Evolutionary conservation across 176 grass and related monocot species (phyloP).

Genomic region (Dendrocalamus sinicus): DNA sequence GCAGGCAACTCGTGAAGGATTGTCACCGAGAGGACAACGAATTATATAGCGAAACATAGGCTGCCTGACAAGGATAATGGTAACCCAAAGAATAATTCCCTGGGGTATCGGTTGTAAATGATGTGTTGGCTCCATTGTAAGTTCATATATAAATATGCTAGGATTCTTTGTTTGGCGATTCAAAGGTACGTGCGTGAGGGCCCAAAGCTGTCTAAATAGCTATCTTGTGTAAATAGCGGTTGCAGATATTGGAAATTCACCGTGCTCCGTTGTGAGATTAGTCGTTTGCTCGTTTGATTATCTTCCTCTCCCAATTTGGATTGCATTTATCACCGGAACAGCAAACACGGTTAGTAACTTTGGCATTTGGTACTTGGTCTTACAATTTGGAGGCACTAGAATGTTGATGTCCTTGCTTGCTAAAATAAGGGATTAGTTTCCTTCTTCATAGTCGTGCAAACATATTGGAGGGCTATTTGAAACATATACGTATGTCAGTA

Average conservation of each 20-base stretch:
- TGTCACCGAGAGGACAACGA: background rate
- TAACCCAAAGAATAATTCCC: constrained; percentile 43
- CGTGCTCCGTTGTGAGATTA: constrained; percentile 23
- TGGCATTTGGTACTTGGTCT: background rate
- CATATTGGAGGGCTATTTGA: background rate
- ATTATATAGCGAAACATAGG: constrained; percentile 36
- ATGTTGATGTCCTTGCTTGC: background rate
- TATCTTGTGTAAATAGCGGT: constrained; percentile 57
- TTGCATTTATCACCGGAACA: constrained; percentile 3
- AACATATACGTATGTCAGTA: background rate
- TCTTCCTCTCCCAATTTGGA: background rate
- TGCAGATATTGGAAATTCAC: constrained; percentile 47
- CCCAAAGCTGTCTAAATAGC: constrained; percentile 33
- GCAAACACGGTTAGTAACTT: background rate
- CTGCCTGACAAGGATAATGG: constrained; percentile 5
- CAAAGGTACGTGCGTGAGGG: constrained; percentile 30
- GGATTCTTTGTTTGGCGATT: constrained; percentile 55
- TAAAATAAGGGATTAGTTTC: background rate
- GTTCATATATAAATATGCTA: constrained; percentile 47
- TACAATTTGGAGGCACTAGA: background rate
- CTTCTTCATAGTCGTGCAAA: background rate
- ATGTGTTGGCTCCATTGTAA: constrained; percentile 44
- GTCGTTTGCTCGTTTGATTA: background rate
- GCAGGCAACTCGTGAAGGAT: constrained; percentile 9
- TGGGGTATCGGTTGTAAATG: constrained; percentile 51